Percentiles rank a stretch among this genome's conserved stretches.
These are phyloP conservation scores for Andalucia godoyi DNA, from an alignment of 78 protist genomes.

Conservation along the genomic window DNA sequence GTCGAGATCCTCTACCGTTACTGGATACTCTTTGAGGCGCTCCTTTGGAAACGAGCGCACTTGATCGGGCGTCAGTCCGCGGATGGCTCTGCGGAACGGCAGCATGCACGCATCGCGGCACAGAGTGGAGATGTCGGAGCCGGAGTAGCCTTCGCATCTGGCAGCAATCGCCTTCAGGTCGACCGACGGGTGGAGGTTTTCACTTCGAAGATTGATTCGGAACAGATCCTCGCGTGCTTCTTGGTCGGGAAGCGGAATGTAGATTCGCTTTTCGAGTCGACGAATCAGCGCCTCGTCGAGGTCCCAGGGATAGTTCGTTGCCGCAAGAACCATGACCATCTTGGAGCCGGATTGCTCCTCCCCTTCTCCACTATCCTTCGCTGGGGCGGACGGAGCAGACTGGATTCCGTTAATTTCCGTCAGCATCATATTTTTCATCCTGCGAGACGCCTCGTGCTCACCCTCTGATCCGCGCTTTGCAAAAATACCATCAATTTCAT, in stretches of 20 bases:
- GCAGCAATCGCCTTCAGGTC: constrained; percentile 11
- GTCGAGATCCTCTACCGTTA: constrained; percentile 21
- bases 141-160: constrained; percentile 24
- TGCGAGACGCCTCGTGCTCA: constrained; percentile 49
- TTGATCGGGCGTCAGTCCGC: constrained; percentile 20
- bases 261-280: constrained; percentile 56
- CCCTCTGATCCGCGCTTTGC: constrained; percentile 1
- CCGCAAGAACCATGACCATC: constrained; percentile 51
- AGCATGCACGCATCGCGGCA: constrained; percentile 55
- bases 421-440: constrained; percentile 58
- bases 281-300: constrained; percentile 62
- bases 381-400: not conserved
- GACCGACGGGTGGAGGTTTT: not conserved
- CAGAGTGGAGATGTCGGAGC: constrained; percentile 45
- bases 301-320: constrained; percentile 76
- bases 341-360: constrained; percentile 1
- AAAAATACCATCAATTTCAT: constrained; percentile 47
- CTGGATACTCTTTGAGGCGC: constrained; percentile 17
- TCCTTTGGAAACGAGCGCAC: not conserved
- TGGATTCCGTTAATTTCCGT: constrained; percentile 70
- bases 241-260: constrained; percentile 41
- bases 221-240: constrained; percentile 32
- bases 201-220: constrained; percentile 7
- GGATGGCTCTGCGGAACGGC: constrained; percentile 18
- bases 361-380: not conserved